Evolutionary conservation across 805 yeast species (phyloP).

Genomic region (Ogataea siamensis): DNA sequence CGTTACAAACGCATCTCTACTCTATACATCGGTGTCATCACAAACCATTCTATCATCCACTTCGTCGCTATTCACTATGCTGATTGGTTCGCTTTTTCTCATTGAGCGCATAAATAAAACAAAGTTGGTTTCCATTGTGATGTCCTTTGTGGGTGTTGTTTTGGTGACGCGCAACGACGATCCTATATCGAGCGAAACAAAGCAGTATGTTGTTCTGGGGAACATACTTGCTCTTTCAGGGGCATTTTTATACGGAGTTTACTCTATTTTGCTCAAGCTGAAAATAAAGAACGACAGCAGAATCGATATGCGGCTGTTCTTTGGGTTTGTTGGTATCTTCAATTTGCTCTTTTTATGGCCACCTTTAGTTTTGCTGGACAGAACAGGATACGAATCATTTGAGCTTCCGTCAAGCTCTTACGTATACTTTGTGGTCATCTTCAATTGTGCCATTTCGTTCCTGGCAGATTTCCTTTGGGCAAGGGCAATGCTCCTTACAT

Average conservation of each 20-base stretch:
- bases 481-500: constrained; percentile 86
- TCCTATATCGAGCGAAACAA: constrained; percentile 34
- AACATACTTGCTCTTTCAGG: constrained; percentile 78
- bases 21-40: constrained; percentile 88
- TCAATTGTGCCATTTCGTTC: constrained; percentile 77
- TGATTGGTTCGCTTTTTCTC: constrained; percentile 71
- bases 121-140: constrained; percentile 66
- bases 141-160: constrained; percentile 76
- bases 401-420: constrained; percentile 60
- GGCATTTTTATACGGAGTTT: constrained; percentile 87
- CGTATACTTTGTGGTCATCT: constrained; percentile 50
- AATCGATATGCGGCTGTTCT: constrained; percentile 81
- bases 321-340: constrained; percentile 92
- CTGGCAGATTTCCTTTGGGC: constrained; percentile 95
- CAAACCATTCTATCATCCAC: constrained; percentile 93
- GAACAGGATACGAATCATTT: constrained; percentile 62
- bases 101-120: constrained; percentile 65
- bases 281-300: constrained; percentile 70
- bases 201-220: constrained; percentile 48
- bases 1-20: constrained; percentile 81
- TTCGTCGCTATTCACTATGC: constrained; percentile 85
- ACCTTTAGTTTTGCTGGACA: constrained; percentile 61
- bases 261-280: constrained; percentile 79
- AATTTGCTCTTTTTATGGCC: constrained; percentile 83
- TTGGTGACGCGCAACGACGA: constrained; percentile 71